These are phyloP conservation scores for Porphyrellus cyaneotinctus DNA, from an alignment of 768 basidiomycete genomes.

Conservation along the genomic window DNA sequence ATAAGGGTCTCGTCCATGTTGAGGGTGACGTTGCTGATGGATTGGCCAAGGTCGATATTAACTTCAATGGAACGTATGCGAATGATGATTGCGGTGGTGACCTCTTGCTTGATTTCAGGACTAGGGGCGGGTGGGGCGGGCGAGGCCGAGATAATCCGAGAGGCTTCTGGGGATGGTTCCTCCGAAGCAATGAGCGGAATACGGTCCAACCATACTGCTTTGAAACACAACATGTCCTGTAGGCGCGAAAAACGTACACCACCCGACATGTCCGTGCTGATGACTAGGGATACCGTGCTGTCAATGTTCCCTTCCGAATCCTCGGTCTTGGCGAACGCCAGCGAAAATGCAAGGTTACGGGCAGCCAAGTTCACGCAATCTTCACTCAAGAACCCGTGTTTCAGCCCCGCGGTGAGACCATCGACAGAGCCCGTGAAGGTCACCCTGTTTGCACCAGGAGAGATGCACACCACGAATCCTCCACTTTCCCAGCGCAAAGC, in stretches of 20 bases:
- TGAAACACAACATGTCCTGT: slow-evolving; percentile 92
- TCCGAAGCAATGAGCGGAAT: slow-evolving; percentile 68
- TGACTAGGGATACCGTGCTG: slow-evolving; percentile 63
- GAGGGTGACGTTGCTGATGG: slow-evolving; percentile 69
- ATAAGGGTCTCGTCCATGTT: slow-evolving; percentile 60
- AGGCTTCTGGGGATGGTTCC: slow-evolving; percentile 16
- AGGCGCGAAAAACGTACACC: slow-evolving; percentile 79
- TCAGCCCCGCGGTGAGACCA: slow-evolving; percentile 75
- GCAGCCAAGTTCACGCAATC: slow-evolving; percentile 79
- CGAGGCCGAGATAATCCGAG: slow-evolving; percentile 17
- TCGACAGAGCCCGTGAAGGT: slow-evolving; percentile 77
- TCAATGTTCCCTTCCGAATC: slow-evolving; percentile 32
- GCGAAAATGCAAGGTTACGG: slow-evolving; percentile 75
- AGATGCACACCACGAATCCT: slow-evolving; percentile 77
- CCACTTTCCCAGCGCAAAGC: slow-evolving; percentile 92
- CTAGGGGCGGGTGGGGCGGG: slow-evolving; percentile 11
- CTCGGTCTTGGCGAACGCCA: slow-evolving; percentile 58
- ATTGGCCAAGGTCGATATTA: slow-evolving; percentile 80
- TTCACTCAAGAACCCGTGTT: slow-evolving; percentile 82
- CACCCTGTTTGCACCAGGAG: slow-evolving; percentile 67
- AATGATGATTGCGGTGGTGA: slow-evolving; percentile 62
- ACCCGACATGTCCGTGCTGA: slow-evolving; percentile 85
- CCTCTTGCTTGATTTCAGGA: slow-evolving; percentile 34
- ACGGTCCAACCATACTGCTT: slow-evolving; percentile 90
- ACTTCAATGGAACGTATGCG: slow-evolving; percentile 71